Conservation (phyloP, 805 yeast genomes). For the Spencermartinsiella europaea region DNA sequence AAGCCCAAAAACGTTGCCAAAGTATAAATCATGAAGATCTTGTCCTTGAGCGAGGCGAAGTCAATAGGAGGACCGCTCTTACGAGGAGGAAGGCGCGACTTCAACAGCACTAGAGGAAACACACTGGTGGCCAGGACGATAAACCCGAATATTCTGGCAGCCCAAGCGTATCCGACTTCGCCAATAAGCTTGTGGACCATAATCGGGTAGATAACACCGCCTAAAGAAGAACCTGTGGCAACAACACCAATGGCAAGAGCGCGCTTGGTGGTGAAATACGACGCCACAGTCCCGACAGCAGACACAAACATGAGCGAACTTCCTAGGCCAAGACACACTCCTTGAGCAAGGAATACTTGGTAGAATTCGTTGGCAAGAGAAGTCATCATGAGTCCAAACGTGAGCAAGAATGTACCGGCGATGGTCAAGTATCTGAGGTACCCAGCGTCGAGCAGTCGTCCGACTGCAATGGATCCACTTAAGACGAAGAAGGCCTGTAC, state of each 20-base stretch:
- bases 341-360: constrained; percentile 50
- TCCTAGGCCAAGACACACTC: constrained; percentile 45
- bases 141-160: constrained; percentile 42
- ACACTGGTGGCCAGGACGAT: constrained; percentile 31
- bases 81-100: constrained; percentile 29
- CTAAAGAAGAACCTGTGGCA: constrained; percentile 47
- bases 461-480: constrained; percentile 23
- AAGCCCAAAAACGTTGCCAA: constrained; percentile 27
- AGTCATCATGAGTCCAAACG: constrained; percentile 32
- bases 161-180: constrained; percentile 46
- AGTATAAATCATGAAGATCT: constrained; percentile 21
- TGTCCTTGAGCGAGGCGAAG: constrained; percentile 11
- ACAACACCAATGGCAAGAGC: constrained; percentile 43
- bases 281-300: constrained; percentile 39
- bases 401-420: constrained; percentile 24
- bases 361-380: constrained; percentile 36
- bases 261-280: constrained; percentile 40
- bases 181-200: constrained; percentile 40
- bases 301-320: constrained; percentile 41
- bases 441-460: constrained; percentile 27
- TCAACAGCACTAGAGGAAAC: constrained; percentile 23
- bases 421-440: constrained; percentile 17
- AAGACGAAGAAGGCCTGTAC: constrained; percentile 26
- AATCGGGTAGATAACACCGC: constrained; percentile 46
- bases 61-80: constrained; percentile 21